Base-by-base conservation (phyloP, 352 stramenopile species). In the Peronospora destructor region DNA sequence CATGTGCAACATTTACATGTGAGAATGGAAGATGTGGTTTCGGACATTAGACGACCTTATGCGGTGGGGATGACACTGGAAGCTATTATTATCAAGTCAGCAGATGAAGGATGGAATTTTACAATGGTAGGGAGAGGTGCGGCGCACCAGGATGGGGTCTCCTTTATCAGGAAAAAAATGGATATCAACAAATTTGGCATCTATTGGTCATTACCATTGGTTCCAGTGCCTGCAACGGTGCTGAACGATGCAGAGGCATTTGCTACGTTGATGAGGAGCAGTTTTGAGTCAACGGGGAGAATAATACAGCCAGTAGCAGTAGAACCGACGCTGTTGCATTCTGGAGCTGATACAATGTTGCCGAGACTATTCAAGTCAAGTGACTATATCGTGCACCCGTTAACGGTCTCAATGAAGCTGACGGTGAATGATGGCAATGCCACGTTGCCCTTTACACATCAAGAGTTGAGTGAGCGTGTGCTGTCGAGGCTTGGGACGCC, bases 51-150 rank as follows among this genome's bases (percentile, higher is more conserved):
- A 8, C 58, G 53, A 2, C 68, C 76, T 6, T 90, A 76, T 39
- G 76, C 78, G 0, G 66, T 92, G 11, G 81, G 81, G 0, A 51
- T 90, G 29, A 92, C 81, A 42, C 67, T 92, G 13, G 73, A 88
- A 36, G 79, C 79, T 12, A 73, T 92, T 47, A 82, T 88, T 19
- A 67, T 92, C 51, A 87, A 92, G 56, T 92, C 81, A 12, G 77
- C 79, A 0, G 81, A 92, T 36, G 78, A 76, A 44, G 62, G 68
- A 0, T 89, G 81, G 75, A 89, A 90, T 55, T 92, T 89, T 56
- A 92, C 76, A 0, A 84, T 88, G 77, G 73, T 85, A 30, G 71
- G 87, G 12, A 73, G 77, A 23, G 70, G 74, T 7, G 13, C 39
- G 6, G 12, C 23, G 1, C 46, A 49, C 32, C 50, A 39, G 13